A percentile compares a stretch with the other conserved stretches of the same genome.
phyloP scores from a whole-genome alignment of 2,329 filamentous ascomycete species.

The Beauveria australis region DNA sequence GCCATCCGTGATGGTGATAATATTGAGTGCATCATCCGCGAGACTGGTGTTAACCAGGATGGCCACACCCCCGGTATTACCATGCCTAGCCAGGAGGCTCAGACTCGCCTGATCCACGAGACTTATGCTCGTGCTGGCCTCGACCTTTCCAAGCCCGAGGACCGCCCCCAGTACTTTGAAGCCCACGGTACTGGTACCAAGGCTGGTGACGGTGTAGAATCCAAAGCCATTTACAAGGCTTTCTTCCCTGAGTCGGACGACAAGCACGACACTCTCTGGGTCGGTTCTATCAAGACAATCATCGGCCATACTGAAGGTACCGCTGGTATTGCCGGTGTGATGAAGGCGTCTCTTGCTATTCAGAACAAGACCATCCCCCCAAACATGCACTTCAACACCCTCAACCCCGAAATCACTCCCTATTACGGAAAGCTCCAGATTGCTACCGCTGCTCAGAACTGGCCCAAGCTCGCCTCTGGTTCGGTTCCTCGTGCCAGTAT shows the following conservation, averaged over 20 bases:
- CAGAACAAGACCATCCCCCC: slow-evolving; percentile 37
- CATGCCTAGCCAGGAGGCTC: slow-evolving; percentile 39
- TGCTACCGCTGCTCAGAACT: slow-evolving; percentile 10
- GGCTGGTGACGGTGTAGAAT: slow-evolving; percentile 43
- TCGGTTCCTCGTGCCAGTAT: slow-evolving; percentile 23
- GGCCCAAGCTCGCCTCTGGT: slow-evolving; percentile 7
- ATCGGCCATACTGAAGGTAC: slow-evolving; percentile 41
- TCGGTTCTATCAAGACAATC: slow-evolving; percentile 39
- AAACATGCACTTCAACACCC: slow-evolving; percentile 38
- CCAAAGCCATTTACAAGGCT: slow-evolving; percentile 35
- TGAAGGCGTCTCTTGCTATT: slow-evolving; percentile 39
- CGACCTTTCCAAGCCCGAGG: slow-evolving; percentile 19
- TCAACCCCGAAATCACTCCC: slow-evolving; percentile 33
- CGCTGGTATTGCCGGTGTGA: slow-evolving; percentile 36
- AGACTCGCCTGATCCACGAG: slow-evolving; percentile 28
- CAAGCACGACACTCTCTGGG: slow-evolving; percentile 19
- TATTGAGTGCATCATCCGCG: slow-evolving; percentile 39
- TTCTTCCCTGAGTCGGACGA: slow-evolving; percentile 23
- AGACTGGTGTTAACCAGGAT: slow-evolving; percentile 42
- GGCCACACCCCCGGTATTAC: slow-evolving; percentile 48
- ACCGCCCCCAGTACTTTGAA: slow-evolving; percentile 35
- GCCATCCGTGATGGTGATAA: slow-evolving; percentile 44
- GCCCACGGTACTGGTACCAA: slow-evolving; percentile 25
- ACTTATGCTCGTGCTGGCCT: slow-evolving; percentile 31
- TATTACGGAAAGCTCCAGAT: slow-evolving; percentile 15